Evolutionary conservation across 805 yeast species (phyloP).

Genomic region (Sugiyamaella chiloensis): DNA sequence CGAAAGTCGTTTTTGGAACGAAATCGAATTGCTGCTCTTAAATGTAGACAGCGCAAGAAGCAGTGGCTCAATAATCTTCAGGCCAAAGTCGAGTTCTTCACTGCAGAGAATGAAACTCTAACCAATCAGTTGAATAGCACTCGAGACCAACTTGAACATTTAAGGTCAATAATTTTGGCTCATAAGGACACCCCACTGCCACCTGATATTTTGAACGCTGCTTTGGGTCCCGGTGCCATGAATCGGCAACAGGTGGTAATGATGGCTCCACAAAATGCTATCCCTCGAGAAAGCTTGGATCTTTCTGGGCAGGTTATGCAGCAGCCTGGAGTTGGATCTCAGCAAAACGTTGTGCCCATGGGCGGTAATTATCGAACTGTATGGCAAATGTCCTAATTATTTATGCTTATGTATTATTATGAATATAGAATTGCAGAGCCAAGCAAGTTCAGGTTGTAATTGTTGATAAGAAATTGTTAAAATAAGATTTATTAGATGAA

Average conservation of each 20-base stretch:
- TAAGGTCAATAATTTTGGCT: conserved; percentile 27
- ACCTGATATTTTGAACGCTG: conserved; percentile 1
- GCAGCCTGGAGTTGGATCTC: background rate
- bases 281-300: background rate
- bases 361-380: background rate
- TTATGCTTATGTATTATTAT: conserved; percentile 1
- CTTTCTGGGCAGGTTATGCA: background rate
- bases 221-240: background rate
- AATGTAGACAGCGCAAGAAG: conserved; percentile 92
- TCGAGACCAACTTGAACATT: conserved; percentile 52
- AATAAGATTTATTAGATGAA: no score
- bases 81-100: conserved; percentile 66
- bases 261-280: no score
- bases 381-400: conserved; percentile 5
- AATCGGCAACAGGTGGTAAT: background rate
- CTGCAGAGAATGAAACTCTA: conserved; percentile 65
- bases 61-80: conserved; percentile 82
- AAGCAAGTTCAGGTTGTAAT: no score
- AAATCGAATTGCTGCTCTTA: conserved; percentile 91
- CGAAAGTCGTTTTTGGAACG: conserved; percentile 78
- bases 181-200: conserved; percentile 15
- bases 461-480: no score
- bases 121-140: conserved; percentile 55
- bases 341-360: background rate
- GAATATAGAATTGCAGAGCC: conserved; percentile 1